These are phyloP conservation scores for Candida montana DNA, from an alignment of 805 yeast genomes.

Conservation along the genomic window DNA sequence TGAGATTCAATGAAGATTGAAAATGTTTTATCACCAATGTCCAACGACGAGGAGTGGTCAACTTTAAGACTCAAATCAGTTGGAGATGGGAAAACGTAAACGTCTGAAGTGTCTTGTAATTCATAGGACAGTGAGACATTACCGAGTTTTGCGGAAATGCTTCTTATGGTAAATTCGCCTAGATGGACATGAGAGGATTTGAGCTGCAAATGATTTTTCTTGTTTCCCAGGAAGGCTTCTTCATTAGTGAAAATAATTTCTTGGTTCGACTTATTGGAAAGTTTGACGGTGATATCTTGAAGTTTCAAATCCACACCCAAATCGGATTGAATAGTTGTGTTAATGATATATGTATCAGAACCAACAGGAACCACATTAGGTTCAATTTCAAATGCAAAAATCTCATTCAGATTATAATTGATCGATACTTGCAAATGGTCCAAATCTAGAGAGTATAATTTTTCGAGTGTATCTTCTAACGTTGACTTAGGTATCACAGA, in stretches of 20 bases:
- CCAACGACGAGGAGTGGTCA: conserved; percentile 14
- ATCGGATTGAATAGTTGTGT: conserved; percentile 4
- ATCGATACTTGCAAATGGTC: background rate
- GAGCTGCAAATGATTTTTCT: conserved; percentile 14
- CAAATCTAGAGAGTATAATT: background rate
- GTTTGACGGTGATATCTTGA: conserved; percentile 19
- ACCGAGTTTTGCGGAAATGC: conserved; percentile 23
- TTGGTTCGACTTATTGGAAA: conserved; percentile 13
- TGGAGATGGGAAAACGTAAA: conserved; percentile 11
- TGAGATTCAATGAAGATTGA: conserved; percentile 14
- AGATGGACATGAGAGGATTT: conserved; percentile 26
- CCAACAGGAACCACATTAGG: conserved; percentile 10
- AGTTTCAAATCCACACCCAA: conserved; percentile 19
- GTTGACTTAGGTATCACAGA: background rate
- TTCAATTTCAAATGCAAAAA: conserved; percentile 9
- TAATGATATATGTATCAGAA: conserved; percentile 11
- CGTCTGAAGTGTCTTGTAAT: background rate
- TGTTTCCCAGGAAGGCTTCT: background rate
- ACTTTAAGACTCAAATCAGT: conserved; percentile 18
- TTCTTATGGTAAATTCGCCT: conserved; percentile 30
- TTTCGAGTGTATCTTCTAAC: conserved; percentile 1
- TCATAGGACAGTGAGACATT: conserved; percentile 24
- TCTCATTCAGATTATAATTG: conserved; percentile 4
- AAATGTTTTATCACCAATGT: conserved; percentile 15
- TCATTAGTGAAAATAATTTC: conserved; percentile 3